Evolutionary conservation across 495 filamentous ascomycete species (phyloP).

Genomic region (Cercophora samala): DNA sequence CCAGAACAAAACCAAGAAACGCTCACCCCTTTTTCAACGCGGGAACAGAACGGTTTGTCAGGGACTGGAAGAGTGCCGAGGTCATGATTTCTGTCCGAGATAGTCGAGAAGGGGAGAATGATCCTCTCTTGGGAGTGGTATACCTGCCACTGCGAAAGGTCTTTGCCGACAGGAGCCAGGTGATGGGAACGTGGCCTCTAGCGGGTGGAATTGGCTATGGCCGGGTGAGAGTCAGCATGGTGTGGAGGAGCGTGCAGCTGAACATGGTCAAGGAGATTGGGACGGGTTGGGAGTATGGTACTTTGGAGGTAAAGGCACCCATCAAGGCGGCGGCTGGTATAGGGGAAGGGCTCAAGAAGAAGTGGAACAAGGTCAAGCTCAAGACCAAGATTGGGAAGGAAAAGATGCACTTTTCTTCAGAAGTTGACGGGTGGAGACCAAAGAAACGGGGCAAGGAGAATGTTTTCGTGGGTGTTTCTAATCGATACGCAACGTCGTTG

Average conservation of each 20-base stretch:
- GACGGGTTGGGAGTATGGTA: constrained; percentile 63
- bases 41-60: constrained; percentile 65
- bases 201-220: constrained; percentile 68
- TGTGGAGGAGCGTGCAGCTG: constrained; percentile 65
- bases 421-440: constrained; percentile 10
- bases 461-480: constrained; percentile 54
- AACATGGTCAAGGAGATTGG: constrained; percentile 51
- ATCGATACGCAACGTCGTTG: constrained; percentile 58
- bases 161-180: constrained; percentile 55
- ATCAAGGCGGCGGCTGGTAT: constrained; percentile 38
- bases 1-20: constrained; percentile 72
- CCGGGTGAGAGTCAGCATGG: constrained; percentile 59
- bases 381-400: constrained; percentile 49
- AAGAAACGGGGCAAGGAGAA: constrained; percentile 43
- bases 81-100: constrained; percentile 65
- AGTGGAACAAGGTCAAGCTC: constrained; percentile 51
- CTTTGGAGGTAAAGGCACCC: constrained; percentile 52
- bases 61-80: constrained; percentile 63
- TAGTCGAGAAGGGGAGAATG: constrained; percentile 59
- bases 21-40: constrained; percentile 77
- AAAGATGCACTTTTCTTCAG: constrained; percentile 51
- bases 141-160: constrained; percentile 59
- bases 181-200: constrained; percentile 59
- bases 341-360: constrained; percentile 39
- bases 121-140: constrained; percentile 64